Base-by-base conservation (phyloP, 441 rosid species). In the Gossypium davidsonii region DNA sequence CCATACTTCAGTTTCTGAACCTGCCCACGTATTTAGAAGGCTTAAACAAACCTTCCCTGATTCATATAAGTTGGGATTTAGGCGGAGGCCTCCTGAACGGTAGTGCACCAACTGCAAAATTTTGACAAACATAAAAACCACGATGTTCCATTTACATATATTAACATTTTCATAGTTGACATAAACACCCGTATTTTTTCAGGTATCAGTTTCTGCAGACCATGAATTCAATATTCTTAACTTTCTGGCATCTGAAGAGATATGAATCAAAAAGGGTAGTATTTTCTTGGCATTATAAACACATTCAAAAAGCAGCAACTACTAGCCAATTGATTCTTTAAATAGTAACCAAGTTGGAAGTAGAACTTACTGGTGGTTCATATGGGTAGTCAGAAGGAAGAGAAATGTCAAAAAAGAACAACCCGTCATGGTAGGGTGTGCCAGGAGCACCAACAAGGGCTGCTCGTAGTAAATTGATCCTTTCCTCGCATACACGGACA, bases 1-100 rank as follows among this genome's bases (percentile, higher is more conserved):
- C 99, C 99, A 94, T 9, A 91, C 86, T 85, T 94, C 99, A 20
- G 85, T 85, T 59, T 93, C 93, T 11, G 90, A 81, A 73, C 99
- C 99, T 6, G 84, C 64, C 99, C 99, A 92, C 17, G 99, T 94
- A 66, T 94, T 94, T 53, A 94, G 81, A 25, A 94, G 97, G 82
- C 99, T 92, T 67, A 94, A 84, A 75, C 99, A 94, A 76, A 94
- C 91, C 79, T 83, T 90, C 62, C 99, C 99, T 0, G 94, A 90
- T 83, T 94, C 97, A 1, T 92, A 92, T 75, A 94, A 72, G 83
- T 94, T 94, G 8, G 99, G 99, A 82, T 92, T 94, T 21, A 94
- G 74, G 23, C 97, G 89, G 74, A 94, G 89, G 64, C 99, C 99
- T 23, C 93, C 89, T 11, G 98, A 94, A 70, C 77, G 88, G 82